Evolutionary conservation across 2,329 filamentous ascomycete species (phyloP).

Genomic region (Exophiala xenobiotica): DNA sequence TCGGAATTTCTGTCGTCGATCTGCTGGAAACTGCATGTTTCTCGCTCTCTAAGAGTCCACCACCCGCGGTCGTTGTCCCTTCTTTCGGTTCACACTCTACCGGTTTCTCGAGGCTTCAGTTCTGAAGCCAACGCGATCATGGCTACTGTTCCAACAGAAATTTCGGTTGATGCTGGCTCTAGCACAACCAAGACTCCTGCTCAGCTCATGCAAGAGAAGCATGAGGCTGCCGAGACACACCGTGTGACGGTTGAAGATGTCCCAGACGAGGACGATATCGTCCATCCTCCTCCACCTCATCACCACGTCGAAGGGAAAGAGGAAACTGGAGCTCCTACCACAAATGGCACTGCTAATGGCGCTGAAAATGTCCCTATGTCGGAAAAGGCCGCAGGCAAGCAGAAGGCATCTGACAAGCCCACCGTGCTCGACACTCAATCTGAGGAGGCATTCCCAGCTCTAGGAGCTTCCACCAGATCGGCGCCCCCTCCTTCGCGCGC

Average conservation of each 20-base stretch:
- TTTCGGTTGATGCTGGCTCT: conserved; percentile 27
- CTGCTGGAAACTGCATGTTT: conserved; percentile 13
- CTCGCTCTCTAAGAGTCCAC: conserved; percentile 10
- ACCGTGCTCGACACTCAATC: conserved; percentile 74
- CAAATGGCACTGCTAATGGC: conserved; percentile 41
- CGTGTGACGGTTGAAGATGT: conserved; percentile 76
- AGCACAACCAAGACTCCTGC: conserved; percentile 47
- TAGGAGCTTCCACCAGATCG: conserved; percentile 69
- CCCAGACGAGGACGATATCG: conserved; percentile 72
- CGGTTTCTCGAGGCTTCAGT: conserved; percentile 26
- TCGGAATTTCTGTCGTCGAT: neutral
- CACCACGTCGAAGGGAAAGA: conserved; percentile 28
- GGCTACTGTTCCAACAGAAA: conserved; percentile 21
- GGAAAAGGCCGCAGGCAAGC: conserved; percentile 67
- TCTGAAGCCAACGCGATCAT: conserved; percentile 22
- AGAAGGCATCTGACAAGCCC: conserved; percentile 52
- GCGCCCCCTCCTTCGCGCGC: conserved; percentile 76
- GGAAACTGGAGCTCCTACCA: conserved; percentile 30
- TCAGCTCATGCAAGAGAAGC: conserved; percentile 54
- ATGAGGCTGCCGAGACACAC: conserved; percentile 53
- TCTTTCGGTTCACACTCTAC: conserved; percentile 21
- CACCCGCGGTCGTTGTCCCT: conserved; percentile 21
- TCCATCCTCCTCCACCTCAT: conserved; percentile 54
- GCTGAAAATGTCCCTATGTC: conserved; percentile 54
- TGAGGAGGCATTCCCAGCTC: conserved; percentile 89